Evolutionary conservation across 192 early-diverging fungal species (phyloP), one percentile per base, ranked within the genome.

Genomic region (Pilaira anomala): DNA sequence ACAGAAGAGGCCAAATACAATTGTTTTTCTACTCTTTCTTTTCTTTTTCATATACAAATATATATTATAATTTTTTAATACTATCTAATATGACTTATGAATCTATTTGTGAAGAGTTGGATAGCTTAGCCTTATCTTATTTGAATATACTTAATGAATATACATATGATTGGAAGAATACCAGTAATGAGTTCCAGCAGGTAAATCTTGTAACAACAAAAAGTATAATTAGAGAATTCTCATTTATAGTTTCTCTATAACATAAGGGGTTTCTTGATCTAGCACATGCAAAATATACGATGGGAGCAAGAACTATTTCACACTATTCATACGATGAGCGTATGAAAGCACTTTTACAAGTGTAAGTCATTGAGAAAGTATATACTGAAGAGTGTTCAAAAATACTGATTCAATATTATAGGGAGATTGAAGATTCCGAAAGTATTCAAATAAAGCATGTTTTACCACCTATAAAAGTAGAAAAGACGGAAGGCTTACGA

Each of bases 221-320:
- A 41, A 25, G 22, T 7, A 16, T 0, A 13, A 28, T 14, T 16
- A 30, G 30, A 16, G n/a, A 60, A 18, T 22, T 28, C 7, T 6
- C 19, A 7, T 13, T 41, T 42, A 24, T 41, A 22, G n/a, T n/a
- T n/a, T n/a, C n/a, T n/a, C 29, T 11, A 48, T 21, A 19, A 2
- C 18, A 5, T 8, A 45, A 78, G 77, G 77, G 71, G 9, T 76
- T 66, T 41, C 21, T 79, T 8, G 63, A 73, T 44, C 39, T 79
- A 24, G 71, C 75, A 28, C 77, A 79, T 33, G 65, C 77, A n/a
- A 79, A 79, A 41, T 79, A 79, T 55, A 68, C 68, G 19, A 79
- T 79, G 77, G 77, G 77, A 14, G 55, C 71, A 9, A 60, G 30
- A 39, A 73, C 45, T 16, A 33, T 79, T 14, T 63, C 62, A 8